phyloP scores from a whole-genome alignment of 371 early-diverging fungal species.

The Mortierella sp. region DNA sequence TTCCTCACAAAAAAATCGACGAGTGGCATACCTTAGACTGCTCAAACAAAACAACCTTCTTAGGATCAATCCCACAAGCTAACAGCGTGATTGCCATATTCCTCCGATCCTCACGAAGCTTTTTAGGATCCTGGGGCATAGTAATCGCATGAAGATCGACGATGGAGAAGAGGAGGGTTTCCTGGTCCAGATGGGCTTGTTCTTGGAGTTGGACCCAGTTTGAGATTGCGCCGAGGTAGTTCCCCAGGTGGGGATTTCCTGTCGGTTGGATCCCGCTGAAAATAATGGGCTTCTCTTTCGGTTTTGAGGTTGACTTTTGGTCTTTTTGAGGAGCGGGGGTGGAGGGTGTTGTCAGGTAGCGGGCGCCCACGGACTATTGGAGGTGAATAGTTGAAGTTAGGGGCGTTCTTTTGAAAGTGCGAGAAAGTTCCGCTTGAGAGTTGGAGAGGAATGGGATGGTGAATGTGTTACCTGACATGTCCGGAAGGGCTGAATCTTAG shows the following conservation, averaged over 20 bases:
- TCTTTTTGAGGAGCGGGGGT: background rate
- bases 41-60: constrained; percentile 82
- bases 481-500: constrained; percentile 2
- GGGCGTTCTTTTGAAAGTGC: background rate
- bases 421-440: background rate
- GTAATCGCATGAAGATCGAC: constrained; percentile 96
- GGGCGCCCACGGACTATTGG: background rate
- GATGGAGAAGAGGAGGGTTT: constrained; percentile 74
- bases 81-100: constrained; percentile 84
- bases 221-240: constrained; percentile 92
- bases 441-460: background rate
- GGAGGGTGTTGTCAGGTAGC: background rate
- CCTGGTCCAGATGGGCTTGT: constrained; percentile 56
- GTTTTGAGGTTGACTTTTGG: constrained; percentile 1
- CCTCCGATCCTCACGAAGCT: constrained; percentile 70
- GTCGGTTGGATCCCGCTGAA: constrained; percentile 96
- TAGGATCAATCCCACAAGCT: constrained; percentile 91
- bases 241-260: constrained; percentile 94
- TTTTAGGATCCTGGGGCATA: constrained; percentile 79
- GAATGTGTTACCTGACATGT: background rate
- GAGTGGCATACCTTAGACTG: constrained; percentile 72
- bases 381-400: no score
- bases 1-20: background rate
- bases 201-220: constrained; percentile 90
- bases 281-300: constrained; percentile 50